These are phyloP conservation scores for Chrysoporthe puriensis DNA, from an alignment of 2,329 filamentous ascomycete species.

Conservation along the genomic window DNA sequence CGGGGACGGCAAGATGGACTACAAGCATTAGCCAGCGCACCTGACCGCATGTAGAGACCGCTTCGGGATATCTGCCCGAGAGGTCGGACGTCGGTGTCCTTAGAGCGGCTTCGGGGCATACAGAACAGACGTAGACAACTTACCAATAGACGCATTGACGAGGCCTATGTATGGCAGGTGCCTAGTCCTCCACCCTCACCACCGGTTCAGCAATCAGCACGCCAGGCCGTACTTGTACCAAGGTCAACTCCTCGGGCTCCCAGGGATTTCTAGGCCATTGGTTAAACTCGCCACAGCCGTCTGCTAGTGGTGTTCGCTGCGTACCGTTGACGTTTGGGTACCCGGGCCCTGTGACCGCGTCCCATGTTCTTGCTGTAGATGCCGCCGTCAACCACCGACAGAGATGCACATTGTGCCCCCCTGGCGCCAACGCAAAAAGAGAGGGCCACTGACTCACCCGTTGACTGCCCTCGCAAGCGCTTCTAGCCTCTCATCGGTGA, in stretches of 20 bases:
- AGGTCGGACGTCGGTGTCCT: not conserved
- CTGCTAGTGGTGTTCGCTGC: not conserved
- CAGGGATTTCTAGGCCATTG: not conserved
- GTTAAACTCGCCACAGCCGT: constrained; percentile 7
- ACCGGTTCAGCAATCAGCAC: not conserved
- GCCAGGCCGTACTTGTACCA: not conserved
- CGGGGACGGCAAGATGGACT: constrained; percentile 56
- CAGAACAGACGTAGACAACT: not conserved
- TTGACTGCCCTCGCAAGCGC: not conserved
- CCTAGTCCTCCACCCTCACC: not conserved
- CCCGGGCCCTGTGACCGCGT: not conserved
- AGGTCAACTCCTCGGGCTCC: not conserved
- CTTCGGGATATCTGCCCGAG: not conserved
- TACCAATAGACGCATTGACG: not conserved
- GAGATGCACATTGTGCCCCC: too few relatives aligned
- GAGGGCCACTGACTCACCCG: not conserved
- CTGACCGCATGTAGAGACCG: not conserved
- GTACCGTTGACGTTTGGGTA: constrained; percentile 4
- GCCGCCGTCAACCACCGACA: not conserved
- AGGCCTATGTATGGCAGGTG: not conserved
- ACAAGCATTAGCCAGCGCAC: constrained; percentile 36
- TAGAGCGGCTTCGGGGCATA: not conserved
- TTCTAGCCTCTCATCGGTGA: not conserved
- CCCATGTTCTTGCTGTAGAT: not conserved
- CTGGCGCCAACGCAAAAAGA: not conserved